Evolutionary conservation across 108 stramenopile species (phyloP), one percentile per base, ranked within the genome.

Genomic region (Skeletonema grethae): DNA sequence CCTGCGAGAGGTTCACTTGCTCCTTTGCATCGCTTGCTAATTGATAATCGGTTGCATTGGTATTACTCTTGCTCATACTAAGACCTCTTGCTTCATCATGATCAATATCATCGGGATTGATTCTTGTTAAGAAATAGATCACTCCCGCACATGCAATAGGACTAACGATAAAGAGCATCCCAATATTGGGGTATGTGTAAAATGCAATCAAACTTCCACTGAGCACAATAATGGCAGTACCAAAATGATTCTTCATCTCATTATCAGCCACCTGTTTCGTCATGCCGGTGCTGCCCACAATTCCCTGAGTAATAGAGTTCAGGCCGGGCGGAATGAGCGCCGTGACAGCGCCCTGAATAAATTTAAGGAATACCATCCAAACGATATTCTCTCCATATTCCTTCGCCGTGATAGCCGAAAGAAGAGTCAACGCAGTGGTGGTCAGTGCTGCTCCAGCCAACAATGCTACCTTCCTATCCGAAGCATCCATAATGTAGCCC

Each of bases 201-300:
- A 80, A 90, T 7, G 90, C 94, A 61, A 92, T 68, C 41, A 95
- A 57, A 12, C 81, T 83, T 36, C 90, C 88, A 58, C 65, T 75
- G 53, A 87, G 56, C 34, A 95, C 94, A 61, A 95, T 87, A 46
- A 95, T 88, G 55, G 91, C 91, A 29, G 94, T 95, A 45, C 94
- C 94, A 63, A 91, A 79, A 82, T 95, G 94, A 67, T 93, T 95
- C 85, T 90, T 89, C 91, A 92, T 92, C 72, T 95, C 94, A 72
- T 95, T 95, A 45, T 85, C 66, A 9, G 89, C 79, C 9, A 95
- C 94, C 63, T 95, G 94, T 24, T 77, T 58, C 30, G 94, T 95
- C 94, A 95, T 95, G 34, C 94, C 94, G 22, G 81, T 84, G 18
- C 78, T 65, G 55, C 94, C 94, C 13, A 95, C 94, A 73, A 95